These are phyloP conservation scores for Euryodendron excelsum DNA, from an alignment of 148 eudicot genomes.

Conservation along the genomic window DNA sequence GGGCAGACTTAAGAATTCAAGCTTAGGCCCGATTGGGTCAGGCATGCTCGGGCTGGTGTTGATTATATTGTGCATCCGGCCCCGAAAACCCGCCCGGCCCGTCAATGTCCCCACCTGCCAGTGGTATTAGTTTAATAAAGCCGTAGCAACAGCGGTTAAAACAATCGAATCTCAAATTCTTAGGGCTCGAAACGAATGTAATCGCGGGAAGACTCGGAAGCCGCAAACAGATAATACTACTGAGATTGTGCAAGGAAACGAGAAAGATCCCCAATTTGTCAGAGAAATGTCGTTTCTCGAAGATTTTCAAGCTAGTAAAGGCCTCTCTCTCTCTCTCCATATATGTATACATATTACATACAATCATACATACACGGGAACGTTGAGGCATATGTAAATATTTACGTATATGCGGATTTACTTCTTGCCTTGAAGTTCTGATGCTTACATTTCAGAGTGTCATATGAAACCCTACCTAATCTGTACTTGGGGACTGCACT, in stretches of 20 bases:
- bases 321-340: background rate
- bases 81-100: no score
- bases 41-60: no score
- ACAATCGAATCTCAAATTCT: no score
- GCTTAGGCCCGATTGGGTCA: no score
- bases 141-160: no score
- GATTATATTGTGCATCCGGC: no score
- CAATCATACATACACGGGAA: background rate
- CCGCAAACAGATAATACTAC: background rate
- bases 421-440: background rate
- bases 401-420: background rate
- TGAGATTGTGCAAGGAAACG: background rate
- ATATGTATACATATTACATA: background rate
- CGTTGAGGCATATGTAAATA: background rate
- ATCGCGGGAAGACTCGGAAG: background rate
- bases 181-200: no score
- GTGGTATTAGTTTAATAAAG: no score
- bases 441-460: background rate
- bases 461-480: conserved; percentile 9
- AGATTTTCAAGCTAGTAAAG: conserved; percentile 52
- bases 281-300: conserved; percentile 43
- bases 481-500: background rate
- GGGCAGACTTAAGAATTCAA: no score
- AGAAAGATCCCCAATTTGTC: background rate
- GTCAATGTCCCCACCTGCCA: no score